These are phyloP conservation scores for Suillus americanus DNA, from an alignment of 768 basidiomycete species.

Conservation along the genomic window DNA sequence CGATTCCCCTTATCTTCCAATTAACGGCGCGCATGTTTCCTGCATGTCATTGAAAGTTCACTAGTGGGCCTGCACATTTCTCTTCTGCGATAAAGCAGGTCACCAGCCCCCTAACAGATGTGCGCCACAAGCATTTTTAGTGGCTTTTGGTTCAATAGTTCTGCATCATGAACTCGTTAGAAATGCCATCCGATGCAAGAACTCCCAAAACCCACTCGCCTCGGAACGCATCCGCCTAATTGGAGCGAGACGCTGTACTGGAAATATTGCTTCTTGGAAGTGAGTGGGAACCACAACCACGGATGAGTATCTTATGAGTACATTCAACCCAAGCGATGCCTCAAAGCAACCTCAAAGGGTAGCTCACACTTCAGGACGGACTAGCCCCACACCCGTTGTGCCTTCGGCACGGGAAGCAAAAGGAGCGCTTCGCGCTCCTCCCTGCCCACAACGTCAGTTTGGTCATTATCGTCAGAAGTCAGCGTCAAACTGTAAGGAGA, in stretches of 20 bases:
- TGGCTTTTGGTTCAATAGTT: too few species aligned
- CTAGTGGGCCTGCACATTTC: neutral
- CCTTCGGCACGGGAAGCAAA: too few species aligned
- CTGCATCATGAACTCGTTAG: too few species aligned
- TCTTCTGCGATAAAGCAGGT: neutral
- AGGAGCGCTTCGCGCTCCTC: constrained; percentile 87
- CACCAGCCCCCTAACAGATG: neutral
- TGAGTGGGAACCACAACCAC: neutral
- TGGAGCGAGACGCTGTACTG: neutral
- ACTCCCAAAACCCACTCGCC: neutral
- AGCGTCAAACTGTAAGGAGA: constrained; percentile 81
- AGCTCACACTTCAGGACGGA: constrained; percentile 83
- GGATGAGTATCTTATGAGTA: constrained; percentile 2
- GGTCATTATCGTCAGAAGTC: constrained; percentile 95
- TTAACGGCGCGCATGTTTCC: neutral
- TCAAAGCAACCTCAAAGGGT: neutral
- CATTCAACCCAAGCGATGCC: constrained; percentile 35
- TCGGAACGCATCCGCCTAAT: neutral
- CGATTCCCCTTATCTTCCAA: neutral
- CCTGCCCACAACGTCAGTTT: constrained; percentile 89
- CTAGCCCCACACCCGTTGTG: too few species aligned
- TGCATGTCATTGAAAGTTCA: neutral
- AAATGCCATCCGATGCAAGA: neutral
- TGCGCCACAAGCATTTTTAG: neutral
- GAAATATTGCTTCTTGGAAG: neutral